Evolutionary conservation across 2,329 filamentous ascomycete genomes (phyloP), one percentile per base, ranked within the genome.

Genomic region (Aspergillus pseudoterreus): DNA sequence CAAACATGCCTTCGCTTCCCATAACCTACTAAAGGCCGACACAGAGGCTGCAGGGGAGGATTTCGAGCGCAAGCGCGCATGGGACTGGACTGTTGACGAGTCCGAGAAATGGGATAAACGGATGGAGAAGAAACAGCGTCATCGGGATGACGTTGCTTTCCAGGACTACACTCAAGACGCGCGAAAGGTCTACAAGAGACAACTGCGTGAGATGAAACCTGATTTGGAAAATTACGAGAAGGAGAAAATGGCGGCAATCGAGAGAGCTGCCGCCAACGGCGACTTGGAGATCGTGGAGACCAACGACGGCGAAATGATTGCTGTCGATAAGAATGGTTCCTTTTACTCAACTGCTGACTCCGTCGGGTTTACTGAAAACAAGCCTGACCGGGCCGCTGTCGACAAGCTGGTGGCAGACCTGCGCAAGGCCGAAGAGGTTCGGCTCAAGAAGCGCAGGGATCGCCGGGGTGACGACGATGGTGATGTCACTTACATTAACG

Each of bases 401-500:
- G 94, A 99, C 69, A 82, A 90, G 51, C 75, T 99, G 52, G 92
- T 99, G 3, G 82, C 82, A 14, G 92, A 97, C 68, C 75, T 97
- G 65, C 82, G 85, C 67, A 92, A 92, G 76, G 90, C 92, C 1
- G 94, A 99, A 73, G 91, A 95, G 63, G 81, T 85, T 47, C 80
- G 91, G 47, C 68, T 95, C 65, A 95, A 92, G 81, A 95, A 95
- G 78, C 81, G 91, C 63, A 85, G 83, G 69, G 90, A 95, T 59
- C 81, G 91, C 69, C 82, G 85, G 68, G 87, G 86, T 56, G 90
- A 92, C 52, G 91, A 95, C 57, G 88, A 92, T 44, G 87, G 84
- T 24, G 94, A 99, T 72, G 88, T 97, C 63, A 97, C 92, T 6
- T 97, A 96, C 74, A 99, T 99, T 82, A 99, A 99, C 75, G 91